Evolutionary conservation across 768 basidiomycete genomes (phyloP), one percentile per base, ranked within the genome.

Genomic region (Amanita exitialis): DNA sequence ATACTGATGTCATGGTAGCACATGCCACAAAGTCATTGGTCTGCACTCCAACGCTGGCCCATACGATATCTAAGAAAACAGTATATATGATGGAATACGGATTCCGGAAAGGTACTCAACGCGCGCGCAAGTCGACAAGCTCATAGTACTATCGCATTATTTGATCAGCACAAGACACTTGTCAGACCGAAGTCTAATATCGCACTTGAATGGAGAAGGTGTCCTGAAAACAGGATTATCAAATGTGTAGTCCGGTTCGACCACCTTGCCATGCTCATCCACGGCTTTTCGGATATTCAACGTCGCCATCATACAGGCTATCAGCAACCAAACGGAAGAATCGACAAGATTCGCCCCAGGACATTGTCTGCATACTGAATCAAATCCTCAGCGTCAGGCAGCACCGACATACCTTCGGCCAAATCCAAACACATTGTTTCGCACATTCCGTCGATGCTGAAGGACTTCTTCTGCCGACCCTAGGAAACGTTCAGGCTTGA

Each of bases 271-370:
- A 6, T 63, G 57, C 32, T 73, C 73, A 44, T 81, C 79, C 18
- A 69, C 60, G n/a, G 75, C 65, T 61, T 76, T 79, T 30, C 62
- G 57, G 9, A 85, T 73, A 51, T 82, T 72, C 36, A 84, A 60
- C 42, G 78, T 78, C 1, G 81, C 78, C 8, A 85, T 64, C 62
- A 81, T 75, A 12, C 69, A 68, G 2, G 74, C 73, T 16, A 80
- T 67, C 15, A 80, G 64, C 21, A 83, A 61, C 80, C 83, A 86
- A 35, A 74, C 64, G 1, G 80, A 80, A 3, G 75, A 73, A 53
- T 86, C 84, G 52, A 79, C 77, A 28, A 86, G 72, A 59, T 82
- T 66, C 32, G 63, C 57, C 15, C 85, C 85, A 0, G 85, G 85
- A 61, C 85, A 86, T 32, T 73, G 74, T 48, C 81, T 80, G 53